Base-by-base conservation (phyloP, 1,284 basidiomycete genomes). In the Cutaneotrichosporon sp. region DNA sequence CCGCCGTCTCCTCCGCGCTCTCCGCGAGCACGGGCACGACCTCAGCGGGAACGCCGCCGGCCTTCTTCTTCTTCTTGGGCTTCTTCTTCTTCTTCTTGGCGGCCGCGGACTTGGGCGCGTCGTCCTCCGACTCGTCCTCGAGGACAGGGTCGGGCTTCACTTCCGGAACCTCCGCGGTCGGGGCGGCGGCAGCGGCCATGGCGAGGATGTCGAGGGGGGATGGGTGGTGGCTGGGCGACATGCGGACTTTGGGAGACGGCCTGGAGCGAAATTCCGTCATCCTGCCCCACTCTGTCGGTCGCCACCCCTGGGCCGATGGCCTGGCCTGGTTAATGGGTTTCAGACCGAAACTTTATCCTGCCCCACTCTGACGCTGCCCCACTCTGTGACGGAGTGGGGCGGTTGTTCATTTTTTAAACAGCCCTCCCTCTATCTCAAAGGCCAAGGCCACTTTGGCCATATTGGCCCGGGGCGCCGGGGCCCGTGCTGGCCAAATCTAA, bases 11-110 rank as follows among this genome's bases (percentile, higher is more conserved):
- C 24, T 69, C 57, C 2, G 54, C 52, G 0, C 46, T 61, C 29
- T 71, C 68, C 13, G 68, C 10, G 56, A 25, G 11, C 13, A 34
- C 34, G 14, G 64, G 43, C 13, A 60, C 66, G 9, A 36, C 34
- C 49, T 68, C 64, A 2, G 68, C 60, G 1, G 71, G 70, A 31
- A 71, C 66, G 29, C 55, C 58, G 31, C 70, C 70, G 14, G 63
- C 63, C 36, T 65, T 63, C 38, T 42, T 61, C 56, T 42, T 61
- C 56, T 42, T 42, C 38, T 42, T 42, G 54, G 25, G 56, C 56
- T 45, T 58, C 58, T 46, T 58, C 52, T 18, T 36, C 25, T 29
- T 59, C 54, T 56, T 62, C 49, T 25, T 25, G n/a, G 27, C 56
- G 34, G 29, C 54, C 27, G 14, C 47, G 20, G 36, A 13, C 38